Evolutionary conservation across 176 grass and related monocot species (phyloP), one percentile per base, ranked within the genome.

Genomic region (Oryza longistaminata): DNA sequence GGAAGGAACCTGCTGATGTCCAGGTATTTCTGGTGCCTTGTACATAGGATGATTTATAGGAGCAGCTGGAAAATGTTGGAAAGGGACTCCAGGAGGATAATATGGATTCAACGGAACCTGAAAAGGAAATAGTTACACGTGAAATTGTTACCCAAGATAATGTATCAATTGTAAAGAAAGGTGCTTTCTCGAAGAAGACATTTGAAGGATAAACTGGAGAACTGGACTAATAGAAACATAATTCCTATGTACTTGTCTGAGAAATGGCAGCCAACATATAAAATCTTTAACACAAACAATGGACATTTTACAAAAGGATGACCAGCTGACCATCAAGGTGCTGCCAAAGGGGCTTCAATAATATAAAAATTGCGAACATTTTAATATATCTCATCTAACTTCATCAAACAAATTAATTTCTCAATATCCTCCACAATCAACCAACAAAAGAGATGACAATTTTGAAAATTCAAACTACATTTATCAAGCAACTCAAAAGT

Each of bases 21-120:
- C 89, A 69, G 64, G 29, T 76, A 92, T 45, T 73, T 92, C 84
- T 24, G 71, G 42, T 55, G 75, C 67, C 69, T 80, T 81, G 71
- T 89, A 89, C 71, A 83, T 93, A 24, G 71, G 73, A 83, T 91
- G 86, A 87, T 77, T 91, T 35, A 87, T 73, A 78, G 68, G 75
- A 60, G 89, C 77, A 50, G 81, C 77, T 52, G 81, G 85, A 92
- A 90, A 92, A 88, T 90, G 85, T 37, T 88, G 91, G 80, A 91
- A 83, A 71, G 87, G 60, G 16, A 84, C 72, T 16, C 80, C 72
- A 64, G 91, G 77, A 37, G 79, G 82, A 44, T 89, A 93, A 70
- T 91, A 91, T n/a, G 87, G 91, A 81, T 87, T 91, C 75, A 90
- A 73, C 50, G 93, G 69, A 65, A 95, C 87, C 93, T 95, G 74